Conservation (phyloP, 2,329 filamentous ascomycete species). For the Colletotrichum somersetense region DNA sequence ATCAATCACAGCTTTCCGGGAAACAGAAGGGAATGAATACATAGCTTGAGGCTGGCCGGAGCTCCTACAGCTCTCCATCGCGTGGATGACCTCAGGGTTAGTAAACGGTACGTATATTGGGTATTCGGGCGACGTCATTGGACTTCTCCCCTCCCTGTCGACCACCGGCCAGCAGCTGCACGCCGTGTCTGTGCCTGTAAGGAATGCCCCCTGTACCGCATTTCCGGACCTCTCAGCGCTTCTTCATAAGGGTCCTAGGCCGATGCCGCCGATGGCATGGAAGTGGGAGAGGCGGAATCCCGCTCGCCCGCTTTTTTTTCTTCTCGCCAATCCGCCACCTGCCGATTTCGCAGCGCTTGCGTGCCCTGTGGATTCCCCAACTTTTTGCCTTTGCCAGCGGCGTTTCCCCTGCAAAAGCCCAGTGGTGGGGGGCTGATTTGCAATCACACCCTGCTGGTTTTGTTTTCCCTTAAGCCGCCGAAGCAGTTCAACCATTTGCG, state of each 20-base stretch:
- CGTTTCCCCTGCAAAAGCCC: constrained; percentile 30
- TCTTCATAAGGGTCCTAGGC: constrained; percentile 7
- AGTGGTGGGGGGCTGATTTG: constrained; percentile 42
- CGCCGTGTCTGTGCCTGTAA: not conserved
- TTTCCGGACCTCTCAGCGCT: not conserved
- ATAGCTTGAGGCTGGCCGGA: not conserved
- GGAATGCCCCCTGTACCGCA: constrained; percentile 9
- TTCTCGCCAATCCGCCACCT: constrained; percentile 29
- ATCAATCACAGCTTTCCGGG: not conserved
- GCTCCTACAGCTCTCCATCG: constrained; percentile 5
- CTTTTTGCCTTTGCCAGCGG: constrained; percentile 5
- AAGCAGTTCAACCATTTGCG: constrained; percentile 16
- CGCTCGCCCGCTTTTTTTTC: constrained; percentile 14
- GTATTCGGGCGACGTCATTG: constrained; percentile 39
- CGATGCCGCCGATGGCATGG: constrained; percentile 34
- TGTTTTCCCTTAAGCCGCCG: constrained; percentile 10
- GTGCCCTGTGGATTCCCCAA: constrained; percentile 2
- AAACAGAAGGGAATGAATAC: not conserved
- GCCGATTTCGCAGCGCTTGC: constrained; percentile 38
- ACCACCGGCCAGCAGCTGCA: constrained; percentile 2
- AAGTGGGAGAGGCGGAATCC: not conserved
- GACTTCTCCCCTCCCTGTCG: not conserved
- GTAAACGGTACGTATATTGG: not conserved
- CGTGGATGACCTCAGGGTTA: constrained; percentile 18
- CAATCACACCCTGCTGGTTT: constrained; percentile 37